These are phyloP conservation scores for Alternaria gansuensis DNA, from an alignment of 2,329 filamentous ascomycete genomes.

Conservation along the genomic window DNA sequence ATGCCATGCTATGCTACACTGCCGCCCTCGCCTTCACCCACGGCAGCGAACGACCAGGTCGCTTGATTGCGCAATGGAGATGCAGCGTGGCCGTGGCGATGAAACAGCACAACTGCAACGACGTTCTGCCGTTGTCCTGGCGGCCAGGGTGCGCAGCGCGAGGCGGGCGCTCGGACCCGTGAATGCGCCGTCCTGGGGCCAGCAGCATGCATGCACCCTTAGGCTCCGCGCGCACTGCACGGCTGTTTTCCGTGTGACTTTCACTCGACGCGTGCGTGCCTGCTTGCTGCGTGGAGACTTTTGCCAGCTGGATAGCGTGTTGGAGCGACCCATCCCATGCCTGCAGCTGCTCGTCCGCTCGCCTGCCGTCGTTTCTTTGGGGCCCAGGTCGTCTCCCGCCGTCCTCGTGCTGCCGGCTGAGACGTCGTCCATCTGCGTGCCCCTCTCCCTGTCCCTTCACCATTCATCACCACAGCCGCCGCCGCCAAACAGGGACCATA, in stretches of 20 bases:
- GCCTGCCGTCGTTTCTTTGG: neutral
- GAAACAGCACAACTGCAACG: slow-evolving; percentile 16
- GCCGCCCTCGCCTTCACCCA: no score
- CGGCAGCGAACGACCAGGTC: neutral
- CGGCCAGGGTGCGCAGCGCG: slow-evolving; percentile 17
- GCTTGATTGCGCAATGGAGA: slow-evolving; percentile 11
- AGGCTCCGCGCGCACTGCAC: slow-evolving; percentile 18
- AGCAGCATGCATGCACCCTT: slow-evolving; percentile 16
- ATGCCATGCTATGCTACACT: no score
- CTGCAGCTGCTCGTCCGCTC: slow-evolving; percentile 11
- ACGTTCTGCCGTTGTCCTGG: slow-evolving; percentile 20
- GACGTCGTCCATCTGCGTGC: slow-evolving; percentile 21
- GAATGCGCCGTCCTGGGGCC: slow-evolving; percentile 8
- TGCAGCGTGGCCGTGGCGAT: slow-evolving; percentile 2
- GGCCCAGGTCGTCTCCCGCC: slow-evolving; percentile 4
- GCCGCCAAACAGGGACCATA: neutral
- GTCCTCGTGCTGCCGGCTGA: slow-evolving; percentile 21
- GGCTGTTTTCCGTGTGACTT: slow-evolving; percentile 27
- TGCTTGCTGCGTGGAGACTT: slow-evolving; percentile 18
- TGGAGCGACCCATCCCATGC: slow-evolving; percentile 13
- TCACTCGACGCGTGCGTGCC: slow-evolving; percentile 27
- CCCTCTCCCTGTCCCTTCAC: slow-evolving; percentile 21
- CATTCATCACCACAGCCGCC: slow-evolving; percentile 16
- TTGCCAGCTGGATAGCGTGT: slow-evolving; percentile 28
- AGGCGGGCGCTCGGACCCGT: slow-evolving; percentile 16